Percentiles rank a stretch among this genome's conserved stretches.
phyloP scores from a whole-genome alignment of 2,329 filamentous ascomycete species.

The Fusarium agapanthi region DNA sequence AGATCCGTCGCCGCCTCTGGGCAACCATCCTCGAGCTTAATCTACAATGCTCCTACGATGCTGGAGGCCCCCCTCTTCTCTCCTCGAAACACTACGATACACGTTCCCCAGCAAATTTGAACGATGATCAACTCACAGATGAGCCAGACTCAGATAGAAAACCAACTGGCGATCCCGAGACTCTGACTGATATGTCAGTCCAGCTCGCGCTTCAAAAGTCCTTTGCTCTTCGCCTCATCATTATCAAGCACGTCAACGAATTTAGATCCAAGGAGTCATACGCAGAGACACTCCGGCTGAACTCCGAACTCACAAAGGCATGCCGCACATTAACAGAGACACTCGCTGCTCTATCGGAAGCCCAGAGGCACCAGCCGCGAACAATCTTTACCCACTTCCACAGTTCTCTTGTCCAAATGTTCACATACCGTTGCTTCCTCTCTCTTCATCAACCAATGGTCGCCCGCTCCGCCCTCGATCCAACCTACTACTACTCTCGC shows the following conservation, averaged over 20 bases:
- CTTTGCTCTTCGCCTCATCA: conserved; percentile 53
- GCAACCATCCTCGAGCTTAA: conserved; percentile 63
- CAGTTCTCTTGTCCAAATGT: conserved; percentile 52
- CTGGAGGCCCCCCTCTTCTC: conserved; percentile 60
- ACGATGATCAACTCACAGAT: conserved; percentile 60
- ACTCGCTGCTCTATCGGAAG: conserved; percentile 49
- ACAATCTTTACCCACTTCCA: conserved; percentile 51
- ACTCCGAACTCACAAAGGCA: conserved; percentile 54
- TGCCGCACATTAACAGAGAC: conserved; percentile 46
- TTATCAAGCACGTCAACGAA: conserved; percentile 58
- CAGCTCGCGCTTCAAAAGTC: conserved; percentile 57
- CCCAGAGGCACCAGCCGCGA: conserved; percentile 32
- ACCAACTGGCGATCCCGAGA: conserved; percentile 6
- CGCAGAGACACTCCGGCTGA: conserved; percentile 57
- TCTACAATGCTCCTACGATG: conserved; percentile 60
- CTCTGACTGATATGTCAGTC: conserved; percentile 57
- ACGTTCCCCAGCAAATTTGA: conserved; percentile 57
- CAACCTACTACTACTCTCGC: conserved; percentile 62
- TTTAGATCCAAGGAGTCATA: conserved; percentile 55
- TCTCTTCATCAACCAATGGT: conserved; percentile 64
- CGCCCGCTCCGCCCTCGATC: conserved; percentile 53
- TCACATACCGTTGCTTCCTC: conserved; percentile 59
- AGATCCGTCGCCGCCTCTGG: conserved; percentile 66
- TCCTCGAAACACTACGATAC: conserved; percentile 60
- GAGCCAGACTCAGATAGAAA: conserved; percentile 41